A percentile compares a stretch with the other conserved stretches of the same genome.
Evolutionary conservation across 345 rosid species (phyloP).

Genomic region (Rhodamnia argentea): DNA sequence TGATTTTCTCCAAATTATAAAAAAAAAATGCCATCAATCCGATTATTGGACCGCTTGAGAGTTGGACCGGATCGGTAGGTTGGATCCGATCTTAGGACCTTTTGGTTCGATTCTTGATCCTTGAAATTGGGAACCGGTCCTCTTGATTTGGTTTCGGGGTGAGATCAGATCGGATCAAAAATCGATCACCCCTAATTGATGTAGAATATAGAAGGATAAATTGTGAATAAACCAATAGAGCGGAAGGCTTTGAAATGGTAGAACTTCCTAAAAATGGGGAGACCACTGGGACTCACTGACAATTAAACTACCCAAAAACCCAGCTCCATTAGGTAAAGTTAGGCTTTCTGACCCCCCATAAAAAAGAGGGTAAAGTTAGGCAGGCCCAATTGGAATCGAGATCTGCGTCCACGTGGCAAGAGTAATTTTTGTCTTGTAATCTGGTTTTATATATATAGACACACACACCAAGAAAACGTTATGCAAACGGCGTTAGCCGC

Average conservation of each 20-base stretch:
- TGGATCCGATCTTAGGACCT: too few species aligned
- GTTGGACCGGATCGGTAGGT: too few species aligned
- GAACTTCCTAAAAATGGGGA: background rate
- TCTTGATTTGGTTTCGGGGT: too few species aligned
- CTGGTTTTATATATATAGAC: too few species aligned
- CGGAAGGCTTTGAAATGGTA: background rate
- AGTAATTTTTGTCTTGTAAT: background rate
- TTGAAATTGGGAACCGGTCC: too few species aligned
- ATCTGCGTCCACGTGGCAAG: background rate
- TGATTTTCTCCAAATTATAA: too few species aligned
- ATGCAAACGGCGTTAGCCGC: background rate
- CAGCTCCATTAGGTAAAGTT: background rate
- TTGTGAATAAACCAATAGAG: background rate
- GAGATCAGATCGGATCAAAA: too few species aligned
- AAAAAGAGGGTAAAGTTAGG: background rate
- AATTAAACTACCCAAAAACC: background rate
- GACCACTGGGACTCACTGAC: background rate
- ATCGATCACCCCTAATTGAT: too few species aligned
- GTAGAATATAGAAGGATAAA: background rate
- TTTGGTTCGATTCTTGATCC: too few species aligned
- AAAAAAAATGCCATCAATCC: too few species aligned
- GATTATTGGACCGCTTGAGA: too few species aligned
- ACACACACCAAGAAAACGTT: background rate
- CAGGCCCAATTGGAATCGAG: background rate
- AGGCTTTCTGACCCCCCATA: background rate